Evolutionary conservation across 1,284 basidiomycete species (phyloP).

Genomic region (Neonothopanus nambi): DNA sequence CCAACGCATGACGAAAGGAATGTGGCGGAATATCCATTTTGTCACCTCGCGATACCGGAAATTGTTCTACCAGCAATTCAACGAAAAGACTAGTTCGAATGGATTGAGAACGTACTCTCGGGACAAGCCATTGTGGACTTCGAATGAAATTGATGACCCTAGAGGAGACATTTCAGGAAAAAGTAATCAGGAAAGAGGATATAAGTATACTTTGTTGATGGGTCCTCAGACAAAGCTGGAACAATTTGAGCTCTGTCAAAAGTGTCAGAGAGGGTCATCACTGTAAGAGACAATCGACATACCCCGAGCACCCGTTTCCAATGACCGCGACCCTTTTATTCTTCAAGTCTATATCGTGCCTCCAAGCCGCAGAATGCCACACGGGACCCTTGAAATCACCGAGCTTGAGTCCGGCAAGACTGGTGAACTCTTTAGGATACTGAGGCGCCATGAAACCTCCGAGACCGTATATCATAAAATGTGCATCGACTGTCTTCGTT

Average conservation of each 20-base stretch:
- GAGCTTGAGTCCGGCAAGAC: slow-evolving; percentile 20
- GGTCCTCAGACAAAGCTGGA: slow-evolving; percentile 23
- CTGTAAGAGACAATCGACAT: slow-evolving; percentile 22
- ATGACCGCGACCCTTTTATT: slow-evolving; percentile 36
- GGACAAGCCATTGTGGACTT: slow-evolving; percentile 21
- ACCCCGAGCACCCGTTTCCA: slow-evolving; percentile 39
- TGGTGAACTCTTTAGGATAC: slow-evolving; percentile 22
- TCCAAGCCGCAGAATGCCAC: slow-evolving; percentile 37
- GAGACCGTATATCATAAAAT: slow-evolving; percentile 9
- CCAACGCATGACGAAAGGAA: slow-evolving; percentile 24
- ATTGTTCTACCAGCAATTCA: slow-evolving; percentile 1
- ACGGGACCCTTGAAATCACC: slow-evolving; percentile 31
- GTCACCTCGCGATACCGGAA: slow-evolving; percentile 6
- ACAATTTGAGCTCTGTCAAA: slow-evolving; percentile 21
- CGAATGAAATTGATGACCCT: slow-evolving; percentile 25
- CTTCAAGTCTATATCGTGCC: slow-evolving; percentile 28
- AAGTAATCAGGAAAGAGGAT: neutral
- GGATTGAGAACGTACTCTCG: slow-evolving; percentile 18
- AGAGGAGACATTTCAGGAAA: neutral
- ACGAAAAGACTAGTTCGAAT: slow-evolving; percentile 8
- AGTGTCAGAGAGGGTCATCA: neutral
- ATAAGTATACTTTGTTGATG: slow-evolving; percentile 10
- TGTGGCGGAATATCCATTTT: slow-evolving; percentile 25
- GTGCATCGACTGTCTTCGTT: neutral
- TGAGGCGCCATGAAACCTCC: slow-evolving; percentile 8